Evolutionary conservation across 2,329 filamentous ascomycete species (phyloP).

Genomic region (Aspergillus hiratsukae): DNA sequence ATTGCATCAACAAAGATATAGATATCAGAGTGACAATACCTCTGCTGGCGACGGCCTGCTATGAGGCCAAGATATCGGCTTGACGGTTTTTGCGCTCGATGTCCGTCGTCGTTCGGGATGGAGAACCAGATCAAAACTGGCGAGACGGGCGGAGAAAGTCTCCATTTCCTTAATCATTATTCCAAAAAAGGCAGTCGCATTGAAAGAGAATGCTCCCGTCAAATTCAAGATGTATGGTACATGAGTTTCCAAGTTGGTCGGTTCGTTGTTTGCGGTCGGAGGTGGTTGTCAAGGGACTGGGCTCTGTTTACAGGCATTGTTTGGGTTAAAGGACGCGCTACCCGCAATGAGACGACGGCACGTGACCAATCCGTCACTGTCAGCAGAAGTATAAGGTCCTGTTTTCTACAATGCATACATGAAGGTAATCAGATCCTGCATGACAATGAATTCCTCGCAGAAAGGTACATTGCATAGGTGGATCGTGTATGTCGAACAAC

Average conservation of each 20-base stretch:
- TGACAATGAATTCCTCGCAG: background rate
- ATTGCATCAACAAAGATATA: constrained; percentile 8
- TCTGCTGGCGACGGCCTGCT: constrained; percentile 60
- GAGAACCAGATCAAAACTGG: constrained; percentile 68
- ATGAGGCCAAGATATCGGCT: constrained; percentile 70
- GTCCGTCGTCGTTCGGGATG: constrained; percentile 62
- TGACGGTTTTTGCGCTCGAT: constrained; percentile 59
- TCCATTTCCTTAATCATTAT: constrained; percentile 43
- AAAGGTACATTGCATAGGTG: background rate
- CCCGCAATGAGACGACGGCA: constrained; percentile 11
- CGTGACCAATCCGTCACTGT: constrained; percentile 4
- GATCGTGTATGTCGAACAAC: background rate
- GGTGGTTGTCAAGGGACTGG: background rate
- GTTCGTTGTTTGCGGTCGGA: background rate
- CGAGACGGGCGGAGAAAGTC: constrained; percentile 71
- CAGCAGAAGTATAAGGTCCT: background rate
- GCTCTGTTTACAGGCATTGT: constrained; percentile 22
- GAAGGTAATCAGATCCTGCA: background rate
- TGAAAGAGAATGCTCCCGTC: background rate
- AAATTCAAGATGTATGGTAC: background rate
- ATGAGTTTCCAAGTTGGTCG: background rate
- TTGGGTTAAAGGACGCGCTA: constrained; percentile 19
- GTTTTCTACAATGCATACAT: background rate
- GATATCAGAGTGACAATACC: constrained; percentile 40
- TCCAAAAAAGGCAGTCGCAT: background rate